Evolutionary conservation across 805 yeast genomes (phyloP).

Genomic region (Kodamaea hsintzibuensis): DNA sequence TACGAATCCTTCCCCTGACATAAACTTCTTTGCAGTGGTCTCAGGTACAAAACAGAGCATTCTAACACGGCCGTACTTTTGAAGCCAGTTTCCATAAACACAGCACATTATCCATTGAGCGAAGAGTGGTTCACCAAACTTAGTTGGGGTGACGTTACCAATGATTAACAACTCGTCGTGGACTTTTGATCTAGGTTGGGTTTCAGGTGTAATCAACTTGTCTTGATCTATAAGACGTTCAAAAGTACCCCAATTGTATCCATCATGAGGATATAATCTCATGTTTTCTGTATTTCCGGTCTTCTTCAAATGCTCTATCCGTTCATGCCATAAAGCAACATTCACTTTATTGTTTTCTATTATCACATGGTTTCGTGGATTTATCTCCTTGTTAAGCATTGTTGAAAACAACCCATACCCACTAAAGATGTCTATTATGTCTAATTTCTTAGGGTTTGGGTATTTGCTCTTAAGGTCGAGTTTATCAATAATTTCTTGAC

Average conservation of each 20-base stretch:
- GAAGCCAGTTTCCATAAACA: conserved; percentile 72
- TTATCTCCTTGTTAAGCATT: conserved; percentile 56
- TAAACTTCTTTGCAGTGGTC: conserved; percentile 53
- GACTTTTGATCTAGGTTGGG: conserved; percentile 36
- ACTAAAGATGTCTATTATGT: conserved; percentile 60
- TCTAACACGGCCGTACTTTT: conserved; percentile 67
- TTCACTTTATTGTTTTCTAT: conserved; percentile 50
- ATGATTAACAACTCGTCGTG: conserved; percentile 57
- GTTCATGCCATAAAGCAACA: conserved; percentile 27
- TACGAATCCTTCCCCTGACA: conserved; percentile 53
- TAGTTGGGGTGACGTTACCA: conserved; percentile 54
- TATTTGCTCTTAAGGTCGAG: conserved; percentile 42
- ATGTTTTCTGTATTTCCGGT: conserved; percentile 33
- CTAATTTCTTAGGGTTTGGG: conserved; percentile 38
- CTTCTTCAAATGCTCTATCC: conserved; percentile 23
- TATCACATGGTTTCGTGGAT: conserved; percentile 64
- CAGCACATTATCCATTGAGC: conserved; percentile 76
- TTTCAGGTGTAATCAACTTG: conserved; percentile 36
- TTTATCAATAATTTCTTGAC: conserved; percentile 46
- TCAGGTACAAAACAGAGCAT: conserved; percentile 71
- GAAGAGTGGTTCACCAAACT: conserved; percentile 64
- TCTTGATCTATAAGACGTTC: conserved; percentile 46
- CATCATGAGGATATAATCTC: conserved; percentile 44
- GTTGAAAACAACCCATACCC: conserved; percentile 63
- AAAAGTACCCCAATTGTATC: conserved; percentile 70